Evolutionary conservation across 177 flowering plant species (phyloP).

Genomic region (Tripterygium wilfordii): DNA sequence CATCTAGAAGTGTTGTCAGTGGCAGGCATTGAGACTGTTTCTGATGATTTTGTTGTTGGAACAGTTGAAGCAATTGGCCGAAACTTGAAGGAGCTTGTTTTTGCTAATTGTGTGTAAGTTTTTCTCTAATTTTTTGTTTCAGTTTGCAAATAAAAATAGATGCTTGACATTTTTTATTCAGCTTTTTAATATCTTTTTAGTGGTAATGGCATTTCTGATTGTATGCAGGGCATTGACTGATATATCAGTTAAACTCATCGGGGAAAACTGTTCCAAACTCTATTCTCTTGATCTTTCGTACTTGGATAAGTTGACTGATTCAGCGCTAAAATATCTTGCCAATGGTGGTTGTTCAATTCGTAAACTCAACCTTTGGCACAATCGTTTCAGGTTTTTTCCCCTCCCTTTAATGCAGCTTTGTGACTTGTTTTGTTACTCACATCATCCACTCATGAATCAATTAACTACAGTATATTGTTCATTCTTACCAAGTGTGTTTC

Average conservation of each 20-base stretch:
- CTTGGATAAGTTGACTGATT: slow-evolving; percentile 31
- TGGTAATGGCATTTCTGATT: slow-evolving; percentile 2
- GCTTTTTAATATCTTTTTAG: neutral
- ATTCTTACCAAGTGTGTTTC: too few species aligned
- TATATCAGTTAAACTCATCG: slow-evolving; percentile 21
- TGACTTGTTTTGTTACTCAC: too few species aligned
- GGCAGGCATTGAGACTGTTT: slow-evolving; percentile 25
- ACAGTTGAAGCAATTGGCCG: slow-evolving; percentile 18
- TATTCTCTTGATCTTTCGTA: slow-evolving; percentile 26
- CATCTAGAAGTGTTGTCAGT: slow-evolving; percentile 35
- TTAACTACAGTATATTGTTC: too few species aligned
- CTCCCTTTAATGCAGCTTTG: neutral
- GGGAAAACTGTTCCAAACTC: slow-evolving; percentile 18
- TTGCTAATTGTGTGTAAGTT: slow-evolving; percentile 33
- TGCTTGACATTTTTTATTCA: too few species aligned
- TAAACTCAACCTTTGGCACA: slow-evolving; percentile 23
- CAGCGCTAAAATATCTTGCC: slow-evolving; percentile 22
- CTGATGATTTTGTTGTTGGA: slow-evolving; percentile 24
- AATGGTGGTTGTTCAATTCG: slow-evolving; percentile 34
- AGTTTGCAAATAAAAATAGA: too few species aligned
- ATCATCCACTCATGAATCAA: too few species aligned
- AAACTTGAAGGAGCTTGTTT: slow-evolving; percentile 31
- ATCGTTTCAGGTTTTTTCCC: slow-evolving; percentile 28
- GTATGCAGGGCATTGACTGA: slow-evolving; percentile 36
- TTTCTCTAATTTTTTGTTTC: too few species aligned